These are phyloP conservation scores for Aspergillus pseudoterreus DNA, from an alignment of 2,329 filamentous ascomycete genomes.

Conservation along the genomic window DNA sequence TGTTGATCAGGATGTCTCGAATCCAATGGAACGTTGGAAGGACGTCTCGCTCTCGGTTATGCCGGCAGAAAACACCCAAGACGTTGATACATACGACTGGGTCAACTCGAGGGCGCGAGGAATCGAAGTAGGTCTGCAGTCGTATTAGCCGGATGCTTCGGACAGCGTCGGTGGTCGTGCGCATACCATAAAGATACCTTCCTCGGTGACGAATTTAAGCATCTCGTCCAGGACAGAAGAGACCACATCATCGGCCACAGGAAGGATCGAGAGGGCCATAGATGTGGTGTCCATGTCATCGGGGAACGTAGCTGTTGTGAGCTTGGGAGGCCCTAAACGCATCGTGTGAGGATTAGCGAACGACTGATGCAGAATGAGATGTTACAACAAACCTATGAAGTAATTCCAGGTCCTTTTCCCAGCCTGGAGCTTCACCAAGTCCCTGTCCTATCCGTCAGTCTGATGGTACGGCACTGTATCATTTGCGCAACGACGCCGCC, in stretches of 20 bases:
- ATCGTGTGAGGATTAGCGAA: neutral
- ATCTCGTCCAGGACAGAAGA: slow-evolving; percentile 18
- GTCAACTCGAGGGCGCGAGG: slow-evolving; percentile 17
- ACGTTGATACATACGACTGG: slow-evolving; percentile 29
- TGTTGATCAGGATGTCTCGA: slow-evolving; percentile 14
- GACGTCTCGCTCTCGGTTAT: slow-evolving; percentile 24
- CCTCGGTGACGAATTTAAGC: slow-evolving; percentile 16
- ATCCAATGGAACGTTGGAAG: slow-evolving; percentile 23
- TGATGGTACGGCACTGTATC: neutral
- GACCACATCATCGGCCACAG: slow-evolving; percentile 8
- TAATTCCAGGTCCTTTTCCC: slow-evolving; percentile 23
- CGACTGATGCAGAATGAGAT: neutral
- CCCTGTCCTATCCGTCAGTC: slow-evolving; percentile 1
- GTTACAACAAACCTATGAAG: slow-evolving; percentile 12
- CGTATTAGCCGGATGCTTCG: too few species aligned
- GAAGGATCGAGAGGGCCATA: slow-evolving; percentile 24
- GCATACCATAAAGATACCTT: slow-evolving; percentile 22
- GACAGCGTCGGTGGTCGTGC: neutral
- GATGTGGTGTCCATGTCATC: slow-evolving; percentile 36
- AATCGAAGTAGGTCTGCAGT: slow-evolving; percentile 29
- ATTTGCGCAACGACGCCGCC: neutral
- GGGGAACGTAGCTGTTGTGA: slow-evolving; percentile 19
- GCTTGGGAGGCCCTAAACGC: neutral
- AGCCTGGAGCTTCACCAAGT: slow-evolving; percentile 5
- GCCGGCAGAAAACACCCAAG: slow-evolving; percentile 28